phyloP scores from a whole-genome alignment of 768 basidiomycete species.

The Lactarius psammicola region DNA sequence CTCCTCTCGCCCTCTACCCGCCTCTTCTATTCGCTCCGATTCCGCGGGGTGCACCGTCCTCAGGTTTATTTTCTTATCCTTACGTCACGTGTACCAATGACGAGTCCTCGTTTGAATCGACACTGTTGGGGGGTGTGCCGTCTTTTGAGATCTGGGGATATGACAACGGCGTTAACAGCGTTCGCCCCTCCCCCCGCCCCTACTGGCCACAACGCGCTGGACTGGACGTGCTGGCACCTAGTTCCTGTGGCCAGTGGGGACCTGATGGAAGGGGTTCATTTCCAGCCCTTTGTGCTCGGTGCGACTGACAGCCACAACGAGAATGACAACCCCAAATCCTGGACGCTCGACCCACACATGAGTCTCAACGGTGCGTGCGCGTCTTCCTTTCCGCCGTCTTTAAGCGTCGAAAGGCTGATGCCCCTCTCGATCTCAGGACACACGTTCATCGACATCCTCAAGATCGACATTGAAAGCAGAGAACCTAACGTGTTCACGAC shows the following conservation, averaged over 20 bases:
- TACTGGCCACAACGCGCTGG: no score
- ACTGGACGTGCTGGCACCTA: not conserved
- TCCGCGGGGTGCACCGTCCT: no score
- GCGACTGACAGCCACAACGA: conserved; percentile 45
- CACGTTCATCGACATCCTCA: conserved; percentile 64
- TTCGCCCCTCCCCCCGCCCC: conserved; percentile 20
- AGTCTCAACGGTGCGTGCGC: conserved; percentile 50
- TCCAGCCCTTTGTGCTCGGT: conserved; percentile 39
- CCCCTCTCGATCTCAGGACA: conserved; percentile 50
- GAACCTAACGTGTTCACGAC: conserved; percentile 60
- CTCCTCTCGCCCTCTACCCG: no score
- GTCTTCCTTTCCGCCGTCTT: not conserved
- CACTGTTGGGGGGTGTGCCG: conserved; percentile 42
- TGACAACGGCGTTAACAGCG: conserved; percentile 41
- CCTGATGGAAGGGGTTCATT: conserved; percentile 45
- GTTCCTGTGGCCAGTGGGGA: conserved; percentile 36
- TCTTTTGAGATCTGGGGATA: conserved; percentile 43
- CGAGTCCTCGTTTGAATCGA: conserved; percentile 9
- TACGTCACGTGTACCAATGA: no score
- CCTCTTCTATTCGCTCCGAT: no score
- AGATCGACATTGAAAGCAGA: conserved; percentile 67
- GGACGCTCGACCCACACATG: conserved; percentile 63
- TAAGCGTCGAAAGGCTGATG: no score
- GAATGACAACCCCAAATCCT: conserved; percentile 49
- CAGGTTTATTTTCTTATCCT: no score